A percentile compares a stretch with the other conserved stretches of the same genome.
Conservation (phyloP, 805 yeast genomes). For the Tetrapisispora fleetii region DNA sequence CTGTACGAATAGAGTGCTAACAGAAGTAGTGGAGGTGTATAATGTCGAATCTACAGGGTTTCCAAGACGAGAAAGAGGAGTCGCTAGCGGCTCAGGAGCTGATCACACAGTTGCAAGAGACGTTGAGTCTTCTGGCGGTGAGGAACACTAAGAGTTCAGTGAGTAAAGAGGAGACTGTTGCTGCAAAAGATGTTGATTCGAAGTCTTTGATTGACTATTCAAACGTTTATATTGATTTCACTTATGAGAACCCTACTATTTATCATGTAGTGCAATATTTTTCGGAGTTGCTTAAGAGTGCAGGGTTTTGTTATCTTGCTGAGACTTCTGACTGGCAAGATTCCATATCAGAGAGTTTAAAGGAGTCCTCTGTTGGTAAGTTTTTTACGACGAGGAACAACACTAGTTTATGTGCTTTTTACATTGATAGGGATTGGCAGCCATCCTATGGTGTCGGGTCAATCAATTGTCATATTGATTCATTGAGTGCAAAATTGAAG, state of each 20-base stretch:
- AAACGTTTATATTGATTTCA: constrained; percentile 49
- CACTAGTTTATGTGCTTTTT: constrained; percentile 58
- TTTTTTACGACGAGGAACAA: constrained; percentile 64
- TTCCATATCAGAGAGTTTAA: constrained; percentile 3
- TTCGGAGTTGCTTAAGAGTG: constrained; percentile 36
- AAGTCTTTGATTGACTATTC: constrained; percentile 1
- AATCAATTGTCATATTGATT: constrained; percentile 69
- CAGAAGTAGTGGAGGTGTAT: too few species aligned
- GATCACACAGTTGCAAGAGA: background rate
- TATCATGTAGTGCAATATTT: constrained; percentile 58
- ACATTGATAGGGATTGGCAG: constrained; percentile 55
- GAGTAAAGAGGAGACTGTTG: background rate
- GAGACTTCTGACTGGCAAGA: constrained; percentile 43
- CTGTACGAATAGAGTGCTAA: too few species aligned
- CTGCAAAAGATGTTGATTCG: background rate
- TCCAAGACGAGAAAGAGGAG: too few species aligned
- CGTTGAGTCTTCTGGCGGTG: background rate
- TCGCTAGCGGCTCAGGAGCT: too few species aligned
- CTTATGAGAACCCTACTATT: constrained; percentile 62
- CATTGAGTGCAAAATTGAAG: constrained; percentile 58
- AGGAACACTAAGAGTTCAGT: background rate
- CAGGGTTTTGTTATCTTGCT: constrained; percentile 56
- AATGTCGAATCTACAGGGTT: too few species aligned
- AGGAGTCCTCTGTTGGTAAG: constrained; percentile 35
- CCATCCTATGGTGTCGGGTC: constrained; percentile 59